Conservation (phyloP, 2,329 filamentous ascomycete species). For the Fusarium pseudonygamai region DNA sequence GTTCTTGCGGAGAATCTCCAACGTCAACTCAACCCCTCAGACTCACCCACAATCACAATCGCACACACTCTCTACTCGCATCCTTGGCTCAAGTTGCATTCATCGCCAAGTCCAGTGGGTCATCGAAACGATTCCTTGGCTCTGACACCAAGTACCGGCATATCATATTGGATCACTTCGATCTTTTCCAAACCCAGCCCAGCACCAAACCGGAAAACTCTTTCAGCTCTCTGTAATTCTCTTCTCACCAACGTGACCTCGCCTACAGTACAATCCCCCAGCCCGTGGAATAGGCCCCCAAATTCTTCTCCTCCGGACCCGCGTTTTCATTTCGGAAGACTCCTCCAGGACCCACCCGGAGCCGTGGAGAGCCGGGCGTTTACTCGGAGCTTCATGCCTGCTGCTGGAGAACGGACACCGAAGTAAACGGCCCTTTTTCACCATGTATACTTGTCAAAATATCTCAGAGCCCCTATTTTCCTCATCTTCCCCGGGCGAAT, state of each 20-base stretch:
- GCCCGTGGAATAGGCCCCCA: neutral
- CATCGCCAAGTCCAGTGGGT: conserved; percentile 26
- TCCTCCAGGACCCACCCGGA: conserved; percentile 27
- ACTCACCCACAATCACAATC: neutral
- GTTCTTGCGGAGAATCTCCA: conserved; percentile 8
- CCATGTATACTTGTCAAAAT: conserved; percentile 2
- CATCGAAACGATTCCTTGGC: conserved; percentile 19
- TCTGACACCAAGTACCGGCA: conserved; percentile 6
- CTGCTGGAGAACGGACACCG: conserved; percentile 28
- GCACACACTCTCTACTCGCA: neutral
- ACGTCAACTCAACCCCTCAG: neutral
- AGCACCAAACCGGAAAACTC: conserved; percentile 1
- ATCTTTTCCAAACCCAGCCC: neutral
- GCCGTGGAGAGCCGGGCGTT: conserved; percentile 39
- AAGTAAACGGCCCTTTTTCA: conserved; percentile 34
- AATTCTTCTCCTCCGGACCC: conserved; percentile 20
- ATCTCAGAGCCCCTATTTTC: conserved; percentile 26
- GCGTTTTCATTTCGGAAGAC: conserved; percentile 24
- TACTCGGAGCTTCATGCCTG: conserved; percentile 42
- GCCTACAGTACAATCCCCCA: neutral
- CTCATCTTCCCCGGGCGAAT: neutral
- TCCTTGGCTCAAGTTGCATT: conserved; percentile 4
- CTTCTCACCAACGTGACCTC: neutral
- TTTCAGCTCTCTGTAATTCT: neutral
- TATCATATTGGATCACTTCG: conserved; percentile 1